Conservation (phyloP, 2,329 filamentous ascomycete genomes). For the Scedosporium boydii region DNA sequence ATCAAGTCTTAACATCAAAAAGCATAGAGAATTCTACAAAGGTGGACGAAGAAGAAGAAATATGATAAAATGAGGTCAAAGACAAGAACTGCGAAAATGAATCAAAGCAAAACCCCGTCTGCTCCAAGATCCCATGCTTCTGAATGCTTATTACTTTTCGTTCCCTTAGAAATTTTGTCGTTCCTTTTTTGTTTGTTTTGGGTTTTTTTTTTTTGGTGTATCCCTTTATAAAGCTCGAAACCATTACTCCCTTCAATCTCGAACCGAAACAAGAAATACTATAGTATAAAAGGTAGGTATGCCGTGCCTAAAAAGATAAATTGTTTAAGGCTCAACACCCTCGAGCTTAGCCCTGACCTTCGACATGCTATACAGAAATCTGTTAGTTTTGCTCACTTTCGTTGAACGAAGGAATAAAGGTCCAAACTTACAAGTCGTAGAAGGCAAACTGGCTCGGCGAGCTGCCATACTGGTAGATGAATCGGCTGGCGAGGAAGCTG, state of each 20-base stretch:
- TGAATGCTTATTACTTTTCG: not conserved
- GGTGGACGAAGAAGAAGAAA: not conserved
- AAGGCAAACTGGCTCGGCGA: conserved; percentile 94
- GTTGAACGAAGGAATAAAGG: not conserved
- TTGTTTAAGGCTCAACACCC: too few species aligned
- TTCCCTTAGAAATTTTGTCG: not conserved
- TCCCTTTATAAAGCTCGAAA: not conserved
- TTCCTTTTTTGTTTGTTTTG: not conserved
- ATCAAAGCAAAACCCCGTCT: not conserved
- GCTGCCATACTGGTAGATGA: conserved; percentile 93
- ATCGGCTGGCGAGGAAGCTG: conserved; percentile 86
- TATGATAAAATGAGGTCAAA: not conserved
- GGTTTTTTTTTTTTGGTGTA: not conserved
- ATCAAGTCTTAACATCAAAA: too few species aligned
- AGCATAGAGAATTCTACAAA: too few species aligned
- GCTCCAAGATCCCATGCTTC: not conserved
- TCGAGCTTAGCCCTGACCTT: conserved; percentile 43
- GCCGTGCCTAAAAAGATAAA: too few species aligned
- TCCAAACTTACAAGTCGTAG: conserved; percentile 78
- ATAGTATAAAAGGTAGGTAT: too few species aligned
- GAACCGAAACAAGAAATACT: not conserved
- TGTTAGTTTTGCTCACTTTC: conserved; percentile 21
- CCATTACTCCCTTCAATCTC: not conserved
- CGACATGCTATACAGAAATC: conserved; percentile 44
- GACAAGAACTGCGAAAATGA: not conserved